These are phyloP conservation scores for Hortaea sp. DNA, from an alignment of 2,329 filamentous ascomycete genomes.

Conservation along the genomic window DNA sequence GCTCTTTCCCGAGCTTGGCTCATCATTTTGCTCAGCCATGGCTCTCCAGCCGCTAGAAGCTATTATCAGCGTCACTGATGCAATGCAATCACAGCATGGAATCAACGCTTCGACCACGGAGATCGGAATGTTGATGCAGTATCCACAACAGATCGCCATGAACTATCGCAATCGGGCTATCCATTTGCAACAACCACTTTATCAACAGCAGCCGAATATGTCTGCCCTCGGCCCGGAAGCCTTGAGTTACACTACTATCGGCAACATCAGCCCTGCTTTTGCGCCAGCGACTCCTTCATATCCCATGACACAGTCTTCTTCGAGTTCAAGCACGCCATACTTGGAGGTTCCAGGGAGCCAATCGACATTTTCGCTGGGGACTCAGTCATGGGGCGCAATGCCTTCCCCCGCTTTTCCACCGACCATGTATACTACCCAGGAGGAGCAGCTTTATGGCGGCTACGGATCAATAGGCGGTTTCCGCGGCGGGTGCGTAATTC, in stretches of 20 bases:
- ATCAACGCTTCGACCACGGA: slow-evolving; percentile 33
- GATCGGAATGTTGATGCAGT: slow-evolving; percentile 37
- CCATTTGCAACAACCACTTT: slow-evolving; percentile 8
- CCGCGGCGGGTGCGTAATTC: slow-evolving; percentile 25
- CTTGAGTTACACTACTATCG: slow-evolving; percentile 24
- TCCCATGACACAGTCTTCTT: slow-evolving; percentile 22
- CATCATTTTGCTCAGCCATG: slow-evolving; percentile 62
- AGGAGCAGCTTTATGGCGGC: slow-evolving; percentile 28
- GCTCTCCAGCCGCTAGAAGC: slow-evolving; percentile 75
- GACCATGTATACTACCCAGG: slow-evolving; percentile 26
- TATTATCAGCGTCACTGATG: slow-evolving; percentile 65
- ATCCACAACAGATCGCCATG: slow-evolving; percentile 33
- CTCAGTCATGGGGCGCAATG: slow-evolving; percentile 22
- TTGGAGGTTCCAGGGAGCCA: slow-evolving; percentile 33
- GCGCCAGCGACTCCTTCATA: slow-evolving; percentile 36
- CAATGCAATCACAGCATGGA: slow-evolving; percentile 43
- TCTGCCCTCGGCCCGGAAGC: slow-evolving; percentile 13
- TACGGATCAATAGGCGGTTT: slow-evolving; percentile 14
- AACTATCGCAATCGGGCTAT: slow-evolving; percentile 29
- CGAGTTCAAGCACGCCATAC: slow-evolving; percentile 26
- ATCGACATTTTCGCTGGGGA: slow-evolving; percentile 20
- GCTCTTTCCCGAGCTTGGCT: slow-evolving; percentile 82
- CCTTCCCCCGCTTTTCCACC: slow-evolving; percentile 25
- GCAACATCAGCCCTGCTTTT: slow-evolving; percentile 41
- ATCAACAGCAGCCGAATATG: slow-evolving; percentile 8